These are phyloP conservation scores for Rhizomucor miehei DNA, from an alignment of 371 early-diverging fungal species.

Conservation along the genomic window DNA sequence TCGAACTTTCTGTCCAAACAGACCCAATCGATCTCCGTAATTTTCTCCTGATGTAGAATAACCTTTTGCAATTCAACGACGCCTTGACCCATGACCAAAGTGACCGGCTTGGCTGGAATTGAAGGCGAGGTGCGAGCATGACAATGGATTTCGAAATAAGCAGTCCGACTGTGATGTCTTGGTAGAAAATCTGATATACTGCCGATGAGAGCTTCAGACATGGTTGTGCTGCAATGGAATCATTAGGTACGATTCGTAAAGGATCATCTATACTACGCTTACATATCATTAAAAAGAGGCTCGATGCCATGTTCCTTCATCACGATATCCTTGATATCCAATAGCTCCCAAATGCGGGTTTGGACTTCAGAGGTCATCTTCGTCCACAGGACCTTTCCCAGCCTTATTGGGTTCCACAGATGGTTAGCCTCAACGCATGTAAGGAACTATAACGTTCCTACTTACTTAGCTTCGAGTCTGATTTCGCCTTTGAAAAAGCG, in stretches of 20 bases:
- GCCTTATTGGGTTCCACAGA: slow-evolving; percentile 15
- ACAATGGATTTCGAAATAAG: slow-evolving; percentile 41
- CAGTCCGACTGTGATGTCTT: slow-evolving; percentile 12
- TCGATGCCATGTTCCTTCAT: slow-evolving; percentile 28
- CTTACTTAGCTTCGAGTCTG: slow-evolving; percentile 39
- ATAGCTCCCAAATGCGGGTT: slow-evolving; percentile 33
- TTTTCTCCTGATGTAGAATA: slow-evolving; percentile 12
- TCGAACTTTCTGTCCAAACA: slow-evolving; percentile 45
- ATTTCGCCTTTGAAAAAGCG: slow-evolving; percentile 41
- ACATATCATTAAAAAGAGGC: slow-evolving; percentile 41
- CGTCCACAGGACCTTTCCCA: slow-evolving; percentile 46
- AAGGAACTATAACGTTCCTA: neutral
- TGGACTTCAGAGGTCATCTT: slow-evolving; percentile 17
- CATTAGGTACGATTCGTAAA: neutral
- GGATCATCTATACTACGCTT: slow-evolving; percentile 10
- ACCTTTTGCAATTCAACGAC: slow-evolving; percentile 36
- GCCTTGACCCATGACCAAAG: slow-evolving; percentile 34
- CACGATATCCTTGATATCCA: slow-evolving; percentile 39
- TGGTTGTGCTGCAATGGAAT: slow-evolving; percentile 25
- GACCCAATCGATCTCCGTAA: slow-evolving; percentile 40
- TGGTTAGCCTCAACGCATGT: neutral
- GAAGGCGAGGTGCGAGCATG: slow-evolving; percentile 35
- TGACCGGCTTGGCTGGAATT: slow-evolving; percentile 19
- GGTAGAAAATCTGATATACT: slow-evolving; percentile 27
- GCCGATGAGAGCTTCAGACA: slow-evolving; percentile 19